Percentiles rank a stretch among this genome's conserved stretches.
phyloP scores from a whole-genome alignment of 208 protist genomes.

The Balamuthia mandrillaris region DNA sequence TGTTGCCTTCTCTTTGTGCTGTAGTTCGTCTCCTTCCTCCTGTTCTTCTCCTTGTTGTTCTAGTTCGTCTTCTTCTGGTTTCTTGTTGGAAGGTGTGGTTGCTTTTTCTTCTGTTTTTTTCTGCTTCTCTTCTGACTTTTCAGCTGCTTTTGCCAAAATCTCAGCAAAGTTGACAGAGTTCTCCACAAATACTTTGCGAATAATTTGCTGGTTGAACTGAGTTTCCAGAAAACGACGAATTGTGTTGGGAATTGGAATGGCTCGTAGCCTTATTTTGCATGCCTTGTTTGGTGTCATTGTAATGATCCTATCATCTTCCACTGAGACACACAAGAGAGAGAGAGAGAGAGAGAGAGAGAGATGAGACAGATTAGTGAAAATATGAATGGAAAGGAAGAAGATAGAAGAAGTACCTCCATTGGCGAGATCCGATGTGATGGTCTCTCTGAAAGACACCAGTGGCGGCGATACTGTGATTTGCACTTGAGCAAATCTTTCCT shows the following conservation, averaged over 20 bases:
- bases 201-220: constrained; percentile 8
- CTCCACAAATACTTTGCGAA: constrained; percentile 1
- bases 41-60: neutral
- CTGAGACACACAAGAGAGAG: neutral
- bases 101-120: neutral
- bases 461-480: constrained; percentile 57
- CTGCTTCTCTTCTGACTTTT: constrained; percentile 22
- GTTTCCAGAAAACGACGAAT: constrained; percentile 46
- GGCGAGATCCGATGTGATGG: constrained; percentile 60
- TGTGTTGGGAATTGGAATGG: constrained; percentile 50
- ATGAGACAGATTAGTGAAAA: no score
- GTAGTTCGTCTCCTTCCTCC: neutral
- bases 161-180: neutral
- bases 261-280: constrained; percentile 39
- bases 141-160: neutral
- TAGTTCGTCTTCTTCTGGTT: neutral
- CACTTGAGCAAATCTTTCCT: constrained; percentile 69
- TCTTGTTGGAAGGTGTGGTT: neutral
- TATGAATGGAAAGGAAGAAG: neutral
- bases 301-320: neutral
- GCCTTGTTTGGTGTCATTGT: constrained; percentile 47
- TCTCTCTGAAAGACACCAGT: constrained; percentile 80
- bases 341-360: neutral
- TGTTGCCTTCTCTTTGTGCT: neutral
- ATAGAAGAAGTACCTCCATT: constrained; percentile 20